Conservation (phyloP, 208 protist species). For the Crithidia bombi region DNA sequence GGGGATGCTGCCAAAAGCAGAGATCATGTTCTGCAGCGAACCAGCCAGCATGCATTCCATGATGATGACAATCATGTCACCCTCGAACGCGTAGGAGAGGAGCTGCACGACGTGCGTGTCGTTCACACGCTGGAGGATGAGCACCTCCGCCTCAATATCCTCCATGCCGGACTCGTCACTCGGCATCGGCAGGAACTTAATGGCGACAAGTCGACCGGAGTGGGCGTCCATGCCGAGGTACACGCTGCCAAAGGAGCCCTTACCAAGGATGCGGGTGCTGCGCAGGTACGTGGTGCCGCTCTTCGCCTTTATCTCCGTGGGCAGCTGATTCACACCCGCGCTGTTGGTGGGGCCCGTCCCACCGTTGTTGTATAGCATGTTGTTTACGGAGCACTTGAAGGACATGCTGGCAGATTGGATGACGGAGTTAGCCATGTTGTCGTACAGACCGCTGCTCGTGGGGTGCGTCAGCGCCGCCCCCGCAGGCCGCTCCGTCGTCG, state of each 20-base stretch:
- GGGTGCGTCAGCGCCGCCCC: constrained; percentile 4
- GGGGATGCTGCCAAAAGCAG: constrained; percentile 74
- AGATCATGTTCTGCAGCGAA: constrained; percentile 80
- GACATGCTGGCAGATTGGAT: constrained; percentile 53
- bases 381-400: constrained; percentile 26
- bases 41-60: constrained; percentile 93
- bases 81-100: constrained; percentile 80
- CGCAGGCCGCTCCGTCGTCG: constrained; percentile 7
- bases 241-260: constrained; percentile 86
- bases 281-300: constrained; percentile 79
- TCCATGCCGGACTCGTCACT: constrained; percentile 62
- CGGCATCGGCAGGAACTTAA: constrained; percentile 86
- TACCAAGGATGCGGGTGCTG: constrained; percentile 82
- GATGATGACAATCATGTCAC: constrained; percentile 76
- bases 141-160: constrained; percentile 80
- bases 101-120: constrained; percentile 88
- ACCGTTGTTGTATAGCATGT: not conserved
- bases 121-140: constrained; percentile 84
- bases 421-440: constrained; percentile 32
- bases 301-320: constrained; percentile 69
- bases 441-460: not conserved
- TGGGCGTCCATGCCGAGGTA: constrained; percentile 88
- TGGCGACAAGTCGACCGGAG: constrained; percentile 79
- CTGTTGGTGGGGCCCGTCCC: constrained; percentile 12
- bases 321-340: constrained; percentile 28